phyloP scores from a whole-genome alignment of 176 grass and related monocot species.

The Oryza officinalis region DNA sequence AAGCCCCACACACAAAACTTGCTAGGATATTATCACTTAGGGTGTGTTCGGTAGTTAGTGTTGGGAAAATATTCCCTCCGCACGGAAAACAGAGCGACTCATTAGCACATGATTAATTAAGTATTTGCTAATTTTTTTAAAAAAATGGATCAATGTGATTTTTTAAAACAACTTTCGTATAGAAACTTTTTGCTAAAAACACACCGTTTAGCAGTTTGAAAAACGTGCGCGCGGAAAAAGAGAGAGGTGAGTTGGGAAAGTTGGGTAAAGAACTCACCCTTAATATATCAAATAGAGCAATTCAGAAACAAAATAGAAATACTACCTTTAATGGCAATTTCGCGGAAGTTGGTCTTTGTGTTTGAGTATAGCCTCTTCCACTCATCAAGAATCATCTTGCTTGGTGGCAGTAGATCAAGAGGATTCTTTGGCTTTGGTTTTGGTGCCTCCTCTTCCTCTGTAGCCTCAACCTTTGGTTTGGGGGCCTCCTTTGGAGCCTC shows the following conservation, averaged over 20 bases:
- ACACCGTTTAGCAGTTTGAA: too few species aligned
- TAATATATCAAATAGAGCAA: not conserved
- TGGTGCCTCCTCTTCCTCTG: constrained; percentile 84
- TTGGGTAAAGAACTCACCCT: too few species aligned
- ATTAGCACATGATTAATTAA: too few species aligned
- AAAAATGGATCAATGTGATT: too few species aligned
- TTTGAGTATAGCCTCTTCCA: constrained; percentile 99
- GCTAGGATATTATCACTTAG: not conserved
- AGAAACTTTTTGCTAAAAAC: too few species aligned
- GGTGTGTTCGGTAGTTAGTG: too few species aligned
- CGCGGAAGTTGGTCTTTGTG: constrained; percentile 95
- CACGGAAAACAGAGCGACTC: too few species aligned
- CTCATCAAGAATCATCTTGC: constrained; percentile 96
- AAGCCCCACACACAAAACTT: not conserved
- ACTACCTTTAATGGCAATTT: constrained; percentile 93
- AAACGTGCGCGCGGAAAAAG: too few species aligned
- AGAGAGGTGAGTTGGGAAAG: too few species aligned
- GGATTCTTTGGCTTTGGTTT: constrained; percentile 93
- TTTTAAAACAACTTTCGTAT: too few species aligned
- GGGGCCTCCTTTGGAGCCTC: constrained; percentile 63
- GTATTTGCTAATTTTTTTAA: too few species aligned
- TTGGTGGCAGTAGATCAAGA: constrained; percentile 85
- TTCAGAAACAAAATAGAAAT: not conserved
- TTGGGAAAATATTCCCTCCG: too few species aligned
- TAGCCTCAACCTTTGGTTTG: constrained; percentile 57